A percentile compares a stretch with the other conserved stretches of the same genome.
phyloP scores from a whole-genome alignment of 2,329 filamentous ascomycete genomes.

The Hymenoscyphus infarciens region DNA sequence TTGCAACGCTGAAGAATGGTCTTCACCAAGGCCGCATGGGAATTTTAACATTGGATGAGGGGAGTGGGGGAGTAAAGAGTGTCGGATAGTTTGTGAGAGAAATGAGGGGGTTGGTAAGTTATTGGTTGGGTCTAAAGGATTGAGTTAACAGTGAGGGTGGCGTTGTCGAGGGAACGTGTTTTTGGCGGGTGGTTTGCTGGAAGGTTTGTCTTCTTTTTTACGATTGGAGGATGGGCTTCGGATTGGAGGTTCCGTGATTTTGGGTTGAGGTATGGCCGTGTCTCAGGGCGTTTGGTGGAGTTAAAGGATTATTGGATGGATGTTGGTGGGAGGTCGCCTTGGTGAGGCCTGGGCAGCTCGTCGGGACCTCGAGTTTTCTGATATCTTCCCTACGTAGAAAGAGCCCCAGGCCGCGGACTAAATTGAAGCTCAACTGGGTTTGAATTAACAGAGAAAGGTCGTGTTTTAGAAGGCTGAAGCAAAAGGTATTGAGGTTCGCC shows the following conservation, averaged over 20 bases:
- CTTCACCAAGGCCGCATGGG: background rate
- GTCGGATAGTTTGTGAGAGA: background rate
- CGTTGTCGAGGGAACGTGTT: background rate
- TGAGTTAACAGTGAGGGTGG: background rate
- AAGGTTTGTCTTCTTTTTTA: background rate
- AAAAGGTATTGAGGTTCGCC: too few species aligned
- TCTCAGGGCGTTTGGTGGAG: conserved; percentile 1
- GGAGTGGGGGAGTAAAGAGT: background rate
- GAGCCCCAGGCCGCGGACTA: background rate
- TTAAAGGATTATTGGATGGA: conserved; percentile 6
- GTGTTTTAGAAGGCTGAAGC: background rate
- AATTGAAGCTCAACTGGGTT: background rate
- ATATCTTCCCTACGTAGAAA: background rate
- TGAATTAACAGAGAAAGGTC: background rate
- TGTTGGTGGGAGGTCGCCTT: background rate
- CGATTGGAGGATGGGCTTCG: background rate
- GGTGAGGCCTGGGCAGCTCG: background rate
- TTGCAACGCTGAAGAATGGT: conserved; percentile 2
- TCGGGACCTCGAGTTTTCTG: background rate
- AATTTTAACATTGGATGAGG: background rate
- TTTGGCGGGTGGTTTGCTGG: background rate
- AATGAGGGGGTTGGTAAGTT: background rate
- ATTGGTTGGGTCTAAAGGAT: conserved; percentile 2
- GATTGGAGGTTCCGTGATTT: background rate
- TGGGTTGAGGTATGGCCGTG: too few species aligned